These are phyloP conservation scores for Cordyceps militaris DNA, from an alignment of 2,329 filamentous ascomycete species.

Conservation along the genomic window DNA sequence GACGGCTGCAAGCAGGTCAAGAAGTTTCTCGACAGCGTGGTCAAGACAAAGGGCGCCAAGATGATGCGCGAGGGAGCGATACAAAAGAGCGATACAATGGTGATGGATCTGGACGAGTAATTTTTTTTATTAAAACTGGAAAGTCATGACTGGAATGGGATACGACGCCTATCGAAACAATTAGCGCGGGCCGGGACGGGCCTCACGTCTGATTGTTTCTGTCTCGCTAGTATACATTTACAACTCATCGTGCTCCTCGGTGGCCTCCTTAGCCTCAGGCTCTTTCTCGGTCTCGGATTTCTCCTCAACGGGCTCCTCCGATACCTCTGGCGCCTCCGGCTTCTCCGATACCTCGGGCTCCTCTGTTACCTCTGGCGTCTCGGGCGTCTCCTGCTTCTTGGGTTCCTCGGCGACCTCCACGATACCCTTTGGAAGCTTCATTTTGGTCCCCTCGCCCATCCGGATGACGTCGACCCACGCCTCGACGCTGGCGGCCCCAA, in stretches of 20 bases:
- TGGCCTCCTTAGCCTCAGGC: slow-evolving; percentile 12
- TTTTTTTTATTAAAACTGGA: no score
- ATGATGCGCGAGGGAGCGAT: slow-evolving; percentile 53
- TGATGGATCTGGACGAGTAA: slow-evolving; percentile 39
- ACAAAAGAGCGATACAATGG: slow-evolving; percentile 40
- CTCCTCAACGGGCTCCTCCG: neutral
- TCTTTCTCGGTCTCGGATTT: slow-evolving; percentile 15
- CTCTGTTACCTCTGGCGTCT: neutral
- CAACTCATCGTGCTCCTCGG: slow-evolving; percentile 41
- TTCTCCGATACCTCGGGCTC: neutral
- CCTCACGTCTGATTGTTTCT: neutral
- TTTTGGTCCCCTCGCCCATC: slow-evolving; percentile 78
- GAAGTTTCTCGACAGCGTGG: slow-evolving; percentile 70
- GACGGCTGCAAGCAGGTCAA: slow-evolving; percentile 87
- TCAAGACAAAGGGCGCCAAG: slow-evolving; percentile 61
- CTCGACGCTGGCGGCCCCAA: slow-evolving; percentile 59
- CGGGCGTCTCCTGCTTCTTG: slow-evolving; percentile 14
- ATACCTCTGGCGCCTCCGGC: neutral
- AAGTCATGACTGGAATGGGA: slow-evolving; percentile 6
- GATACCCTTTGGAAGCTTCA: slow-evolving; percentile 60
- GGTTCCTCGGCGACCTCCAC: slow-evolving; percentile 31
- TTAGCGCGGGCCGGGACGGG: neutral
- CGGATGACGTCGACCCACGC: slow-evolving; percentile 87
- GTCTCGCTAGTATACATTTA: slow-evolving; percentile 23
- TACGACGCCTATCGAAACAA: slow-evolving; percentile 3